Base-by-base conservation (phyloP, 2,329 filamentous ascomycete species). In the Tothia fuscella region DNA sequence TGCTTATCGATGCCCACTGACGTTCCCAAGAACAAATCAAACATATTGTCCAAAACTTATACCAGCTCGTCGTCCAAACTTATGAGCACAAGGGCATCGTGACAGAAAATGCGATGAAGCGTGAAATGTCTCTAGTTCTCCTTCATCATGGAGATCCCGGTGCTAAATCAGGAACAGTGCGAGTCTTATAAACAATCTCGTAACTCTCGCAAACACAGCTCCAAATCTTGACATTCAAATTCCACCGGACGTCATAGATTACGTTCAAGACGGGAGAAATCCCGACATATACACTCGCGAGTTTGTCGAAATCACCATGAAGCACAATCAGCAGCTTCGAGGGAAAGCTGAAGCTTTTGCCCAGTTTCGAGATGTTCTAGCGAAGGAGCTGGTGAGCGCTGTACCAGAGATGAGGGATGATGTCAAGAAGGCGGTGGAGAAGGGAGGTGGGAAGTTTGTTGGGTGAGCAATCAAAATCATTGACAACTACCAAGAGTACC, bases 241-340 rank as follows among this genome's bases (percentile, higher is more conserved):
- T 2, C 75, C 76, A 0, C 67, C 72, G 4, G 75, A 79, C 49
- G 72, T 80, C 24, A 71, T 77, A 48, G 65, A 68, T 42, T 80
- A 79, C 53, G 73, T 80, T 25, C 74, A 79, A 50, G 63, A 68
- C 16, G 69, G 72, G 14, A 71, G 76, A 17, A 80, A 80, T 51
- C 76, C 76, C 6, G 76, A 80, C 50, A 78, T 80, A 49, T 80
- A 78, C 57, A 79, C 74, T 6, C 67, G 76, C 34, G 74, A 80
- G 49, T 78, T 79, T 48, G 72, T 80, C 33, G 76, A 80, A 57
- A 62, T 73, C 21, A 72, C 76, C 6, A 75, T 78, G 60, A 65
- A 69, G 46, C 68, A 70, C 37, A 80, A 80, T 48, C 74, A 78
- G 52, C 69, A 74, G 56, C 57, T 78, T 39, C 76, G 74, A 49